A percentile compares a stretch with the other conserved stretches of the same genome.
These are phyloP conservation scores for Aspergillus caelatus DNA, from an alignment of 2,329 filamentous ascomycete species.

Conservation along the genomic window DNA sequence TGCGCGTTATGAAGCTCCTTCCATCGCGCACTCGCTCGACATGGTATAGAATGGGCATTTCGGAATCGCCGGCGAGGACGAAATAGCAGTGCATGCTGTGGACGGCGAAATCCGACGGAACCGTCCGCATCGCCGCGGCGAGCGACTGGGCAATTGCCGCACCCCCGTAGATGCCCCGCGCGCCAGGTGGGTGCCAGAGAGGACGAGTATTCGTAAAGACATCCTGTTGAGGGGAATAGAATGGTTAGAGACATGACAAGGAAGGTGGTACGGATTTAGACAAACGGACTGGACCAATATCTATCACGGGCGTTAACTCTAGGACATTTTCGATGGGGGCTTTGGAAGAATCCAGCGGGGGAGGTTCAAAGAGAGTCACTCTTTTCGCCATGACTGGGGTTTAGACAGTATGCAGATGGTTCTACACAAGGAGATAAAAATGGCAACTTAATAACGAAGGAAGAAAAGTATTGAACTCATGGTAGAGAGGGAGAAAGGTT, in stretches of 20 bases:
- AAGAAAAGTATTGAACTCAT: not conserved
- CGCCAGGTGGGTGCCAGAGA: slow-evolving; percentile 88
- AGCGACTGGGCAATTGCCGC: slow-evolving; percentile 91
- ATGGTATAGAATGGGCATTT: slow-evolving; percentile 88
- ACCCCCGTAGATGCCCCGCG: slow-evolving; percentile 91
- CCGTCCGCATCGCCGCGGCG: slow-evolving; percentile 83
- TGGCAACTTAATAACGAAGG: not conserved
- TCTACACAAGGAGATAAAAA: not conserved
- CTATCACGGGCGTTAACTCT: slow-evolving; percentile 74
- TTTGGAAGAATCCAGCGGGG: slow-evolving; percentile 70
- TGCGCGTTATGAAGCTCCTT: slow-evolving; percentile 84
- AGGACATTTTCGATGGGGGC: slow-evolving; percentile 86
- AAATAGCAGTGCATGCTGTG: slow-evolving; percentile 99
- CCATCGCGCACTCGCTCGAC: slow-evolving; percentile 93
- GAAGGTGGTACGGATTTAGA: not conserved
- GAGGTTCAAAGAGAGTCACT: slow-evolving; percentile 72
- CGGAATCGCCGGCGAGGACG: slow-evolving; percentile 81
- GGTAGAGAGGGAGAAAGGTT: not conserved
- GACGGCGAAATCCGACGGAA: slow-evolving; percentile 75
- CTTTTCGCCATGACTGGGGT: slow-evolving; percentile 34
- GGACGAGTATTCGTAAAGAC: slow-evolving; percentile 94
- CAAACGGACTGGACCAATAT: slow-evolving; percentile 60
- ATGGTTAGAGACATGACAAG: slow-evolving; percentile 1
- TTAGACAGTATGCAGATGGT: not conserved
- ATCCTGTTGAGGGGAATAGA: slow-evolving; percentile 56